Evolutionary conservation across 2,329 filamentous ascomycete species (phyloP).

Genomic region (Neospermospora avenae): DNA sequence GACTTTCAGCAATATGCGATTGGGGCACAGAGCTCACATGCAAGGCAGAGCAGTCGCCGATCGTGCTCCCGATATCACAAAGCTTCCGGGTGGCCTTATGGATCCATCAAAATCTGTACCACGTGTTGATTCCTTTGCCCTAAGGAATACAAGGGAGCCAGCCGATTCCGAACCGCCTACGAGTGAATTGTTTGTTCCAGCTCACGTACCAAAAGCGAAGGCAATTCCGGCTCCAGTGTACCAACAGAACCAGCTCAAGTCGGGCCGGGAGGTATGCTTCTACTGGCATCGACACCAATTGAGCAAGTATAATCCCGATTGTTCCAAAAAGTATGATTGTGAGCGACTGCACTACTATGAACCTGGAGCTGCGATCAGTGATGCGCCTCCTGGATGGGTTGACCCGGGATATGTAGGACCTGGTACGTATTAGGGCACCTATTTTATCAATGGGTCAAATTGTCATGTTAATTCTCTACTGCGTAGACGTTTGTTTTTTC

Average conservation of each 20-base stretch:
- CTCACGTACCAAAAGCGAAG: not conserved
- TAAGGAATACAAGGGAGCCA: slow-evolving; percentile 12
- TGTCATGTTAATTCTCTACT: too few species aligned
- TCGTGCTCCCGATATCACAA: slow-evolving; percentile 37
- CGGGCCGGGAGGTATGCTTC: not conserved
- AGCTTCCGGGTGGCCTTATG: slow-evolving; percentile 28
- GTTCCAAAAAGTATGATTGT: not conserved
- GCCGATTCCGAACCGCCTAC: not conserved
- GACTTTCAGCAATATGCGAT: slow-evolving; percentile 39
- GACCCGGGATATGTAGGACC: not conserved
- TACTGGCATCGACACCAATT: not conserved
- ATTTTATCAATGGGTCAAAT: too few species aligned
- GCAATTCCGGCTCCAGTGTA: not conserved
- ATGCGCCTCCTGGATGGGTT: not conserved
- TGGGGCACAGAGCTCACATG: slow-evolving; percentile 39
- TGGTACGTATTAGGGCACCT: too few species aligned
- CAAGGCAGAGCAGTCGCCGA: slow-evolving; percentile 45
- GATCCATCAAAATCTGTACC: slow-evolving; percentile 22
- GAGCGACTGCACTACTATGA: not conserved
- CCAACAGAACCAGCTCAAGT: not conserved
- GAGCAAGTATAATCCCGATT: not conserved
- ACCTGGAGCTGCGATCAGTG: not conserved
- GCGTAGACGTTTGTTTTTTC: slow-evolving; percentile 5
- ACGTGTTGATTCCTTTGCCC: slow-evolving; percentile 15
- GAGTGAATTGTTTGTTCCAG: not conserved